Base-by-base conservation (phyloP, 1,284 basidiomycete species). In the Takashimella tepidaria region DNA sequence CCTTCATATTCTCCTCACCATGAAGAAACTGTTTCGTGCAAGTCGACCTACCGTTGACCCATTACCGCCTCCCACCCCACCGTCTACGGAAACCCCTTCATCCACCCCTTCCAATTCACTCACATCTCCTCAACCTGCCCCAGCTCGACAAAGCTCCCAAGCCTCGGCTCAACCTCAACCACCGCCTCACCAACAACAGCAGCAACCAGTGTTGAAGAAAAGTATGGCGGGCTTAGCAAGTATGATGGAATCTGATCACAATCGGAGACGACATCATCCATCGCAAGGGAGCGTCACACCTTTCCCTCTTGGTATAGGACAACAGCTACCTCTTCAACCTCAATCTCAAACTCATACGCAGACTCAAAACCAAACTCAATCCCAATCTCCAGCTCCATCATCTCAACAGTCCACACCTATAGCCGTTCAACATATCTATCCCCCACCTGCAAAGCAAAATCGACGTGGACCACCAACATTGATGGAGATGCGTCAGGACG, bases 281-380 rank as follows among this genome's bases (percentile, higher is more conserved):
- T 22, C 25, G n/a, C 54, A 57, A 40, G 51, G 26, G 12, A 58
- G 54, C 43, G 67, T 73, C 6, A 70, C 71, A 10, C 69, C 69
- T 1, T 71, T 70, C 55, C 71, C 69, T 0, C 49, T 67, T 4
- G 67, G 70, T 52, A 53, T 58, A 8, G 66, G 67, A 1, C 50
- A 57, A 48, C 56, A 51, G 47, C 25, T 24, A 25, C 45, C 19
- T 42, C 47, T 25, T n/a, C 45, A 51, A 16, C 37, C 48, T 6
- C 40, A 49, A 41, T 41, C 47, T 23, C 49, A 23, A 22, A n/a
- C 49, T n/a, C 16, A 20, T n/a, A 41, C 31, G 16, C 21, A 47
- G 19, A 23, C 49, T 40, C 25, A 26, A 51, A 47, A 22, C 5
- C 42, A 12, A 22, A 10, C 11, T 20, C 42, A 16, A 20, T 20